phyloP scores from a whole-genome alignment of 2,329 filamentous ascomycete genomes.

The Talaromyces marneffei region DNA sequence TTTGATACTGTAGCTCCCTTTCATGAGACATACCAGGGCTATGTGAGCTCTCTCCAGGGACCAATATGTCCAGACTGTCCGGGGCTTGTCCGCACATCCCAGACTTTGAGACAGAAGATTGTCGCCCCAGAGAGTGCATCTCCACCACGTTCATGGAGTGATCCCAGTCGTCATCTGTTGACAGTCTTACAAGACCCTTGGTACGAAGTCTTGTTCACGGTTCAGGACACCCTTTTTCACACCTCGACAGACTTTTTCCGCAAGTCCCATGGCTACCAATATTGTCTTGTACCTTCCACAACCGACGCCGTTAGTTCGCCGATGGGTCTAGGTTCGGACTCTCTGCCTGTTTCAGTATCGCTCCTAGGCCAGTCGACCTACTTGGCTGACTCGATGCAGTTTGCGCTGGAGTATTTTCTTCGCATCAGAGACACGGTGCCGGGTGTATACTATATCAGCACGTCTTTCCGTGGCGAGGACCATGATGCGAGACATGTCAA shows the following conservation, averaged over 20 bases:
- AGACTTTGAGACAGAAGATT: too few species aligned
- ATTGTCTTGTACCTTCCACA: background rate
- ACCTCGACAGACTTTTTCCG: background rate
- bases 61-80: too few species aligned
- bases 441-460: background rate
- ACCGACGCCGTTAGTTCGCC: background rate
- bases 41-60: too few species aligned
- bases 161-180: too few species aligned
- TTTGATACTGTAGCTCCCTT: too few species aligned
- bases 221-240: too few species aligned
- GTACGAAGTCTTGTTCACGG: too few species aligned
- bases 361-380: background rate
- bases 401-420: background rate
- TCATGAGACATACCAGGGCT: too few species aligned
- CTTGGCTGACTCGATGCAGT: background rate
- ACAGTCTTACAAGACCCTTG: too few species aligned
- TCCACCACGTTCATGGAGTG: too few species aligned
- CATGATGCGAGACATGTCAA: slow-evolving; percentile 1
- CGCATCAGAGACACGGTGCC: background rate
- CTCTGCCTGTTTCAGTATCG: background rate
- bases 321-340: slow-evolving; percentile 2
- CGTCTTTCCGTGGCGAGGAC: slow-evolving; percentile 1
- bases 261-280: background rate
- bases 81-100: too few species aligned
- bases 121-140: too few species aligned